These are phyloP conservation scores for Teunomyces lycoperdinae DNA, from an alignment of 805 yeast genomes.

Conservation along the genomic window DNA sequence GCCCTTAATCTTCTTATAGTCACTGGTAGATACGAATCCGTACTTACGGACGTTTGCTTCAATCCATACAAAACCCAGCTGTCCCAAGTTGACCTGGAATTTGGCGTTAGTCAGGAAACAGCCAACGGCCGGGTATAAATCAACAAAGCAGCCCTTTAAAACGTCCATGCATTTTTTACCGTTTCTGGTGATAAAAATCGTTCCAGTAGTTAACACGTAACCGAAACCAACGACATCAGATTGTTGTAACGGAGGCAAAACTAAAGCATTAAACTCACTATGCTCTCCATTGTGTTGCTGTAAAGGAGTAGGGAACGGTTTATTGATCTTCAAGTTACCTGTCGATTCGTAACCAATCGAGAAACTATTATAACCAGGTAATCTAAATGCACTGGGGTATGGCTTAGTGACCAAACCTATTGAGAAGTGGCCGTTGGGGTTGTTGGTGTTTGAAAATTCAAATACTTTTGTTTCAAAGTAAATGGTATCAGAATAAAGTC, in stretches of 20 bases:
- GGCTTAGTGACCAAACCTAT: slow-evolving; percentile 72
- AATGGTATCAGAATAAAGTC: slow-evolving; percentile 39
- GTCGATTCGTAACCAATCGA: slow-evolving; percentile 72
- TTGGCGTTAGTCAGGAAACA: slow-evolving; percentile 43
- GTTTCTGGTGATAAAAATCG: slow-evolving; percentile 53
- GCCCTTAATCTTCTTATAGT: slow-evolving; percentile 33
- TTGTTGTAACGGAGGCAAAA: slow-evolving; percentile 50
- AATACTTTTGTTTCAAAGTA: slow-evolving; percentile 59
- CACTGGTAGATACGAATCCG: slow-evolving; percentile 53
- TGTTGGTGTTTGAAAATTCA: slow-evolving; percentile 22
- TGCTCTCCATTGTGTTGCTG: slow-evolving; percentile 42
- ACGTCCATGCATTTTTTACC: slow-evolving; percentile 54
- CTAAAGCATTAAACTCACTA: slow-evolving; percentile 41
- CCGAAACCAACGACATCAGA: slow-evolving; percentile 59
- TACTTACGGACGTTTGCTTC: slow-evolving; percentile 53
- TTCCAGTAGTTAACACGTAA: slow-evolving; percentile 45
- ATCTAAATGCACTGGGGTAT: slow-evolving; percentile 62
- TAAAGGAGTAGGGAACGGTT: slow-evolving; percentile 52
- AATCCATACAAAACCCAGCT: slow-evolving; percentile 46
- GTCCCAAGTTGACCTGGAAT: slow-evolving; percentile 44
- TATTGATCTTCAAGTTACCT: slow-evolving; percentile 66
- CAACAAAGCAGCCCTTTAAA: slow-evolving; percentile 46
- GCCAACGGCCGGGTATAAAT: slow-evolving; percentile 55
- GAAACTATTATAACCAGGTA: slow-evolving; percentile 71
- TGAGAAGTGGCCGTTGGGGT: slow-evolving; percentile 50